These are phyloP conservation scores for Chenopodium quinoa DNA, from an alignment of 148 eudicot species.

Conservation along the genomic window DNA sequence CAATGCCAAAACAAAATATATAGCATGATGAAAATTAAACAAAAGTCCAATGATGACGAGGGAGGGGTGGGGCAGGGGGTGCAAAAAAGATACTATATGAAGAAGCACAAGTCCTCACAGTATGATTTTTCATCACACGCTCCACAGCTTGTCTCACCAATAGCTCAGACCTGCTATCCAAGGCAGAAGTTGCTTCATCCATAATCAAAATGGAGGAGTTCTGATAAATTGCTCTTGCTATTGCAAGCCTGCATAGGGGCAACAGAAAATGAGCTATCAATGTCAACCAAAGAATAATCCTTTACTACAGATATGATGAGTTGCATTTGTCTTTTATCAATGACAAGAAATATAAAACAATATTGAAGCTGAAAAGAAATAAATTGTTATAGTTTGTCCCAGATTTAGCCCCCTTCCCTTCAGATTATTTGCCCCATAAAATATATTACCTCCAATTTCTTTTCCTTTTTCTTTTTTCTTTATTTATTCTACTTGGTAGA, in stretches of 20 bases:
- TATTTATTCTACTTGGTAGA: too few species aligned
- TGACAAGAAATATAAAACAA: not conserved
- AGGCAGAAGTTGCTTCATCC: slow-evolving; percentile 97
- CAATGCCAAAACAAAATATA: not conserved
- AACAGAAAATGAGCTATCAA: slow-evolving; percentile 11
- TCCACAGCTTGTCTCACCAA: slow-evolving; percentile 92
- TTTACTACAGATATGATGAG: not conserved
- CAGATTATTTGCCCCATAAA: not conserved
- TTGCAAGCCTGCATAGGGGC: slow-evolving; percentile 64
- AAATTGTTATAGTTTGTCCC: not conserved
- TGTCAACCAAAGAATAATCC: not conserved
- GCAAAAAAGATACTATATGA: not conserved
- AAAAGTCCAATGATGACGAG: not conserved
- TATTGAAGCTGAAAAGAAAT: not conserved
- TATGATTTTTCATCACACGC: slow-evolving; percentile 68
- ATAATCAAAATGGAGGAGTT: slow-evolving; percentile 76
- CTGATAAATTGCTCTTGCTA: slow-evolving; percentile 94
- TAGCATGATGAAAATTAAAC: not conserved
- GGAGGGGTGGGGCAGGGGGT: not conserved
- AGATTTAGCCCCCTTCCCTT: not conserved
- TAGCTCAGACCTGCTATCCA: slow-evolving; percentile 86
- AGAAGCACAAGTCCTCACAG: slow-evolving; percentile 48
- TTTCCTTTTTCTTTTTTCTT: too few species aligned
- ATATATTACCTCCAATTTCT: too few species aligned
- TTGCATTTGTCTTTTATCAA: not conserved